phyloP scores from a whole-genome alignment of 495 filamentous ascomycete genomes.

The Aspergillus sclerotiicarbonarius region DNA sequence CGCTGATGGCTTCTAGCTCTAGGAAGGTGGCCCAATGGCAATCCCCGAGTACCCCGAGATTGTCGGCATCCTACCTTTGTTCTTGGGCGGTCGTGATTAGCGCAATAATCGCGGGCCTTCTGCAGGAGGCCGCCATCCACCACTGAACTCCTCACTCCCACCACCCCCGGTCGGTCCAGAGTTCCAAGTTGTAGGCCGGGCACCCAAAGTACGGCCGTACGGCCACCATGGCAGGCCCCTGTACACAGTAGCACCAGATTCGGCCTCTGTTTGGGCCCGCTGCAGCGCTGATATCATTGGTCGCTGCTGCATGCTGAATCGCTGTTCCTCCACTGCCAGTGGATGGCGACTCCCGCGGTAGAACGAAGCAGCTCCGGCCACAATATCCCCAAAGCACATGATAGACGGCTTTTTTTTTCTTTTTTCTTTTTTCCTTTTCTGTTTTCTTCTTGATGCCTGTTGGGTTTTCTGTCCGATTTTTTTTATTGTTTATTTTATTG shows the following conservation, averaged over 20 bases:
- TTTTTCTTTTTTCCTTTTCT: slow-evolving; percentile 1
- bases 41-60: slow-evolving; percentile 22
- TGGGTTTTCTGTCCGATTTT: neutral
- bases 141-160: neutral
- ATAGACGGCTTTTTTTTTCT: slow-evolving; percentile 1
- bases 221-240: neutral
- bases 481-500: slow-evolving; percentile 5
- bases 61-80: slow-evolving; percentile 7
- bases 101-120: slow-evolving; percentile 13
- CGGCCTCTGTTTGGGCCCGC: slow-evolving; percentile 15
- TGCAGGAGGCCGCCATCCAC: slow-evolving; percentile 17
- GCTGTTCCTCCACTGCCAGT: slow-evolving; percentile 18
- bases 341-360: slow-evolving; percentile 17
- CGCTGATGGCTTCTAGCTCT: slow-evolving; percentile 6
- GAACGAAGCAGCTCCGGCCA: slow-evolving; percentile 16
- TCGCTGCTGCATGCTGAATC: slow-evolving; percentile 14
- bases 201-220: neutral
- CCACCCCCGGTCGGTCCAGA: slow-evolving; percentile 16
- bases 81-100: slow-evolving; percentile 12
- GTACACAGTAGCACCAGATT: slow-evolving; percentile 22
- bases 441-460: neutral
- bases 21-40: slow-evolving; percentile 9
- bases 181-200: slow-evolving; percentile 12
- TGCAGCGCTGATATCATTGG: slow-evolving; percentile 19
- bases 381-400: slow-evolving; percentile 18